Percentiles rank a stretch among this genome's conserved stretches.
phyloP scores from a whole-genome alignment of 2,329 filamentous ascomycete species.

The Diaporthe batatas region DNA sequence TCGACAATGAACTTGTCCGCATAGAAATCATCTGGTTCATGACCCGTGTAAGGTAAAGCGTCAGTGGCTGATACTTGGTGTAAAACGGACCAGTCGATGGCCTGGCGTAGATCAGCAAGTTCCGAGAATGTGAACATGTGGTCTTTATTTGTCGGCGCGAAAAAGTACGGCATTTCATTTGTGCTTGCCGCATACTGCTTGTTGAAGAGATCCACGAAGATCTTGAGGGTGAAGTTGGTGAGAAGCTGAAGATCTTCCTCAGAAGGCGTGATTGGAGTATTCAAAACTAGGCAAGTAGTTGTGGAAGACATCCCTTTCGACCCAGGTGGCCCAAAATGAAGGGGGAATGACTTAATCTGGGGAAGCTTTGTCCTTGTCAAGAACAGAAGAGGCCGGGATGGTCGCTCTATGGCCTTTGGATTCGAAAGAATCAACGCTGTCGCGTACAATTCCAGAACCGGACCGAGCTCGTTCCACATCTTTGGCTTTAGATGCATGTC shows the following conservation, averaged over 20 bases:
- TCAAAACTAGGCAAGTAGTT: slow-evolving; percentile 64
- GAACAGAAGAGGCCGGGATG: slow-evolving; percentile 75
- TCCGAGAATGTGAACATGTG: slow-evolving; percentile 49
- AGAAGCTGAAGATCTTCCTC: slow-evolving; percentile 65
- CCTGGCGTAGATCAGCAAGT: slow-evolving; percentile 43
- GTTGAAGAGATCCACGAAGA: slow-evolving; percentile 90
- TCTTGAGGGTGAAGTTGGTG: slow-evolving; percentile 78
- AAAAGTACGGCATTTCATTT: slow-evolving; percentile 82
- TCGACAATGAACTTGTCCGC: slow-evolving; percentile 68
- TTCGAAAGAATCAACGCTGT: slow-evolving; percentile 71
- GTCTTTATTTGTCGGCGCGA: slow-evolving; percentile 69
- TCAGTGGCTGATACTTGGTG: slow-evolving; percentile 53
- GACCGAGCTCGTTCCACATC: slow-evolving; percentile 72
- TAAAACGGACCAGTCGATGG: slow-evolving; percentile 75
- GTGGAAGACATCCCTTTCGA: slow-evolving; percentile 68
- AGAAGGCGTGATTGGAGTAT: slow-evolving; percentile 57
- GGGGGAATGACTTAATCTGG: slow-evolving; percentile 73
- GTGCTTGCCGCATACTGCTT: slow-evolving; percentile 79
- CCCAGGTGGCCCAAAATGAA: slow-evolving; percentile 72
- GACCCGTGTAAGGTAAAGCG: slow-evolving; percentile 56
- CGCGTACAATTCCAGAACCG: slow-evolving; percentile 69
- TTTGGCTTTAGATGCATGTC: slow-evolving; percentile 83
- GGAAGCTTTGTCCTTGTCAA: slow-evolving; percentile 78
- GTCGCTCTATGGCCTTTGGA: slow-evolving; percentile 67
- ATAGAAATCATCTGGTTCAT: slow-evolving; percentile 63